Conservation (phyloP, 768 basidiomycete species). For the Lentinula boryana region DNA sequence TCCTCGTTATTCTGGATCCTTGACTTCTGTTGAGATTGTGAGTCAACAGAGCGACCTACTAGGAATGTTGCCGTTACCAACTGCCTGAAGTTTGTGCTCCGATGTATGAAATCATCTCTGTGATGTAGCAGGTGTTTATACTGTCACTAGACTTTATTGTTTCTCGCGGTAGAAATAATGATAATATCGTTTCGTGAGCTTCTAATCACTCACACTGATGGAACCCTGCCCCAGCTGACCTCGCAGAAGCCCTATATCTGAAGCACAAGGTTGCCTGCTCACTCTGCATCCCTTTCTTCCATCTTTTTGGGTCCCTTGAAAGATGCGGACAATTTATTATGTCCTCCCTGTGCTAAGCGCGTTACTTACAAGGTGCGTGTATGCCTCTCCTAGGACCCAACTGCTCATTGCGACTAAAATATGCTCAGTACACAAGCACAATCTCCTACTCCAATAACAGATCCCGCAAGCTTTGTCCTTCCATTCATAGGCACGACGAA, state of each 20-base stretch:
- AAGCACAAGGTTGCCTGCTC: background rate
- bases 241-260: background rate
- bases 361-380: background rate
- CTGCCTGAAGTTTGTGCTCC: no score
- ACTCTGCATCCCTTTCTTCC: background rate
- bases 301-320: background rate
- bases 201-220: background rate
- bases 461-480: constrained; percentile 43
- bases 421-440: background rate
- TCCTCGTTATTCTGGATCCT: no score
- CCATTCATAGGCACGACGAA: constrained; percentile 66
- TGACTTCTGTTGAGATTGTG: no score
- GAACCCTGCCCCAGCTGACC: background rate
- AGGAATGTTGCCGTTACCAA: no score
- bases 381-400: background rate
- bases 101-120: no score
- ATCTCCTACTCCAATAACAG: constrained; percentile 11
- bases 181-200: no score
- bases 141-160: no score
- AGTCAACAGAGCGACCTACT: no score
- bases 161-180: no score
- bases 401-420: background rate
- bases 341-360: background rate
- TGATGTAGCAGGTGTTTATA: no score
- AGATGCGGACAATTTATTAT: background rate